These are phyloP conservation scores for Diaporthe aspalathi DNA, from an alignment of 2,329 filamentous ascomycete species.

Conservation along the genomic window DNA sequence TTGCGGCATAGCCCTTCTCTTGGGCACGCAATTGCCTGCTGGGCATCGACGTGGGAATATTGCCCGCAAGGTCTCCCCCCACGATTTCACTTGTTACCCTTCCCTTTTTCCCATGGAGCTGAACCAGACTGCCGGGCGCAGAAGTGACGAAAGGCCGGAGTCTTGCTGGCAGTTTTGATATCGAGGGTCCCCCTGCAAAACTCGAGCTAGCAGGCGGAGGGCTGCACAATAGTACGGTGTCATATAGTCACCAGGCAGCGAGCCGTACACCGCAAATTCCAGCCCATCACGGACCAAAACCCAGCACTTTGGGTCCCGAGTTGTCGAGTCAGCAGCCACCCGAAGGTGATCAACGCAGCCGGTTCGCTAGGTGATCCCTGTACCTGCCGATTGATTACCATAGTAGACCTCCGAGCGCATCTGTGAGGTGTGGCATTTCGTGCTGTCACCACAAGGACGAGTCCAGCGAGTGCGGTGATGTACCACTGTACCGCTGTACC, in stretches of 20 bases:
- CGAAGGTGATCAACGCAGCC: conserved; percentile 36
- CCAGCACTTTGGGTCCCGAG: conserved; percentile 38
- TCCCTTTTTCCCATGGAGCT: not conserved
- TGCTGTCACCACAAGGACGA: not conserved
- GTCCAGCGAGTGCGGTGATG: not conserved
- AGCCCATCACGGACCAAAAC: conserved; percentile 34
- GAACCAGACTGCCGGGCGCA: conserved; percentile 18
- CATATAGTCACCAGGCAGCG: conserved; percentile 28
- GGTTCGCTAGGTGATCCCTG: conserved; percentile 33
- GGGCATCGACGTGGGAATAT: not conserved
- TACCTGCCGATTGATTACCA: conserved; percentile 18
- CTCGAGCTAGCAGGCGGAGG: conserved; percentile 3
- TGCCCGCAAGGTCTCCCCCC: not conserved
- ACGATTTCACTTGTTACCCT: conserved; percentile 13
- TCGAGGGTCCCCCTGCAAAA: conserved; percentile 6
- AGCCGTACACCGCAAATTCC: conserved; percentile 31
- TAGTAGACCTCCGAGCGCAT: conserved; percentile 10
- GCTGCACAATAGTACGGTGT: conserved; percentile 26
- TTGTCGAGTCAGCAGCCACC: conserved; percentile 40
- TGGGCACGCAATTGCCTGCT: not conserved
- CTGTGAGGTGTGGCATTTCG: conserved; percentile 8
- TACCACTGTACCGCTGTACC: conserved; percentile 11
- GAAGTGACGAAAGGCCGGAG: not conserved
- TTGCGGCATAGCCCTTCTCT: conserved; percentile 4
- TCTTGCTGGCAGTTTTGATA: conserved; percentile 5